Conservation (phyloP, 2,329 filamentous ascomycete species). For the Juglanconis oblonga region DNA sequence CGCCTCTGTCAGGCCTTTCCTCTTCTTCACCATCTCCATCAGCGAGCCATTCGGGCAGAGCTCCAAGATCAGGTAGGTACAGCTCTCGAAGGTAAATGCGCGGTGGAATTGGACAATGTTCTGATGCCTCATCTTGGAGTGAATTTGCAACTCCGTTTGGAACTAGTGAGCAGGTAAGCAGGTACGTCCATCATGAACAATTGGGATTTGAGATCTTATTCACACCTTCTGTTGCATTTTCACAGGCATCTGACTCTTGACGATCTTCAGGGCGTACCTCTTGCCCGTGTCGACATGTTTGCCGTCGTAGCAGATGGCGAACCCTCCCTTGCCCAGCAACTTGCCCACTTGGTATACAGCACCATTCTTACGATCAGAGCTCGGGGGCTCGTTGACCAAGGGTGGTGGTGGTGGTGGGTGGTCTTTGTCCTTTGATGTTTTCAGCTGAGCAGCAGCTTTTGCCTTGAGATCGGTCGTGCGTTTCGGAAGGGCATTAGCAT, state of each 20-base stretch:
- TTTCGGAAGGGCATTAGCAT: slow-evolving; percentile 59
- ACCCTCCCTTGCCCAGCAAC: slow-evolving; percentile 76
- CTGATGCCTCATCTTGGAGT: slow-evolving; percentile 94
- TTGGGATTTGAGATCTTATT: slow-evolving; percentile 18
- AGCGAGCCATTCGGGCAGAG: slow-evolving; percentile 93
- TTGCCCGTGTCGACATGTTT: slow-evolving; percentile 64
- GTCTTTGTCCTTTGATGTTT: slow-evolving; percentile 61
- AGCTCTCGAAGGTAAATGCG: slow-evolving; percentile 84
- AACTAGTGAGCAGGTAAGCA: slow-evolving; percentile 43
- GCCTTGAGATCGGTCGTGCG: slow-evolving; percentile 51
- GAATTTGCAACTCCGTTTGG: slow-evolving; percentile 88
- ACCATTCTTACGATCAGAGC: slow-evolving; percentile 66
- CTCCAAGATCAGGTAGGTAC: slow-evolving; percentile 91
- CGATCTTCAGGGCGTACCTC: slow-evolving; percentile 75
- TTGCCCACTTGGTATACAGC: slow-evolving; percentile 72
- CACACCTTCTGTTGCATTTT: slow-evolving; percentile 85
- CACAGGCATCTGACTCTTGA: slow-evolving; percentile 76
- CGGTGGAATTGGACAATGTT: slow-evolving; percentile 96
- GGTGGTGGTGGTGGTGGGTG: slow-evolving; percentile 63
- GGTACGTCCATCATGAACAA: not conserved
- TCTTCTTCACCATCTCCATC: slow-evolving; percentile 95
- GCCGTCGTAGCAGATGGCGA: slow-evolving; percentile 77
- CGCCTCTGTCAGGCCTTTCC: slow-evolving; percentile 86
- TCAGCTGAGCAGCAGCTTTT: slow-evolving; percentile 51
- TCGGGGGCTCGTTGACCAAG: slow-evolving; percentile 60